phyloP scores from a whole-genome alignment of 257 asterid genomes.

The Solanum virginianum region DNA sequence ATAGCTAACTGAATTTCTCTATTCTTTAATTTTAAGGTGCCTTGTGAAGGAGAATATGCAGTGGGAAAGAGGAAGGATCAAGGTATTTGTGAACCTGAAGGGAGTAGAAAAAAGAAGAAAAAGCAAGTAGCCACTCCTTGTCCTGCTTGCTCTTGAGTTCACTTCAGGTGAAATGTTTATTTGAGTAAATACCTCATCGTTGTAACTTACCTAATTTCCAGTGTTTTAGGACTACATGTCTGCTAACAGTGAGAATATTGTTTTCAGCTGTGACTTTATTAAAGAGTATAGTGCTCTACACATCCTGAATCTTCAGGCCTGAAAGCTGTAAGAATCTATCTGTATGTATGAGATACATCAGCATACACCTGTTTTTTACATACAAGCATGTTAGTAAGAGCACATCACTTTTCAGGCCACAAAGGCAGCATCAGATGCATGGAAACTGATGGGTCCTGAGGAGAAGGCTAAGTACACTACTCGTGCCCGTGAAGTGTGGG shows the following conservation, averaged over 20 bases:
- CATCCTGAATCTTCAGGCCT: conserved; percentile 96
- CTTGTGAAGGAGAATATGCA: conserved; percentile 42
- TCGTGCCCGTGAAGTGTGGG: conserved; percentile 94
- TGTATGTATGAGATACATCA: not conserved
- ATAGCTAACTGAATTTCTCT: not conserved
- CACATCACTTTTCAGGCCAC: conserved; percentile 53
- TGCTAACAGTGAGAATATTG: conserved; percentile 5
- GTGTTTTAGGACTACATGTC: not conserved
- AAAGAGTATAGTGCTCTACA: conserved; percentile 80
- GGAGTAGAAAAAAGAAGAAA: conserved; percentile 66
- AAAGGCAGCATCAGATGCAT: conserved; percentile 95
- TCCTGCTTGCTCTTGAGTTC: conserved; percentile 98
- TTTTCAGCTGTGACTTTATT: conserved; percentile 73
- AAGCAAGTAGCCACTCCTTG: conserved; percentile 65
- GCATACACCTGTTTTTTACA: not conserved
- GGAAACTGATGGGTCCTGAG: conserved; percentile 87
- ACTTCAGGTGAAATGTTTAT: conserved; percentile 53
- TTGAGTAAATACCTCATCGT: not conserved
- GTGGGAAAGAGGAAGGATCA: conserved; percentile 48
- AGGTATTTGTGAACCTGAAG: conserved; percentile 52
- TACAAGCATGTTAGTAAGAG: not conserved
- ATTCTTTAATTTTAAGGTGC: conserved; percentile 28
- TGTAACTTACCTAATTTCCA: not conserved
- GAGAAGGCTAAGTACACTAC: conserved; percentile 86
- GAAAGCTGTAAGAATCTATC: conserved; percentile 48